Conservation (phyloP, 305 asterid species). For the Fraxinus xanthoxyloides region DNA sequence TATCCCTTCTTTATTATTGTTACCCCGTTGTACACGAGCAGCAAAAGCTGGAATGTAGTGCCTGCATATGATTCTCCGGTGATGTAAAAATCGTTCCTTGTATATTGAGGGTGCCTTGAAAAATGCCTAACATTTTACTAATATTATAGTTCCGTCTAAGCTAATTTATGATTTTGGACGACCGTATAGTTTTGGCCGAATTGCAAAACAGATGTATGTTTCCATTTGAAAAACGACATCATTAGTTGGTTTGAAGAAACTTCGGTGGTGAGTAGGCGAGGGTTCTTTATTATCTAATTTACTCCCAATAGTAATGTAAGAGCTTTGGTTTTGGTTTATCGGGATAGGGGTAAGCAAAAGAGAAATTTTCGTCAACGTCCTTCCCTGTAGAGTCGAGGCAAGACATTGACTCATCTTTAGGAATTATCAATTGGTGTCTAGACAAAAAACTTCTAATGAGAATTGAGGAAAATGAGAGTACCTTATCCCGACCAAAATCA, state of each 20-base stretch:
- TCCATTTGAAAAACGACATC: neutral
- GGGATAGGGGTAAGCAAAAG: neutral
- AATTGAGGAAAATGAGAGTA: conserved; percentile 5
- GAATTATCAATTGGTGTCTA: neutral
- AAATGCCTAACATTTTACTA: neutral
- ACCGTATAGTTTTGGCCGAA: neutral
- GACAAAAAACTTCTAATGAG: neutral
- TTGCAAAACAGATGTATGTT: neutral
- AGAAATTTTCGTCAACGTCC: neutral
- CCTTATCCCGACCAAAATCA: conserved; percentile 95
- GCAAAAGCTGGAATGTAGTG: conserved; percentile 58
- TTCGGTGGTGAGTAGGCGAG: neutral
- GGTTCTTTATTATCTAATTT: neutral
- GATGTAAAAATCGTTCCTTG: conserved; percentile 48
- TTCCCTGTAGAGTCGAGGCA: neutral
- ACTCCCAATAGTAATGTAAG: neutral
- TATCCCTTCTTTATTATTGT: conserved; percentile 37
- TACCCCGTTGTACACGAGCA: conserved; percentile 32
- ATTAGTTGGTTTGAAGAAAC: neutral
- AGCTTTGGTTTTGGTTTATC: neutral
- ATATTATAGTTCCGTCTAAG: neutral
- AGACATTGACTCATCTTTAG: neutral
- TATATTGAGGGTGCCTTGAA: conserved; percentile 15
- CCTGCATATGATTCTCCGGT: conserved; percentile 63
- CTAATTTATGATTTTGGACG: neutral